A percentile compares a stretch with the other conserved stretches of the same genome.
Conservation (phyloP, 2,329 filamentous ascomycete species). For the Daldinia sp. region DNA sequence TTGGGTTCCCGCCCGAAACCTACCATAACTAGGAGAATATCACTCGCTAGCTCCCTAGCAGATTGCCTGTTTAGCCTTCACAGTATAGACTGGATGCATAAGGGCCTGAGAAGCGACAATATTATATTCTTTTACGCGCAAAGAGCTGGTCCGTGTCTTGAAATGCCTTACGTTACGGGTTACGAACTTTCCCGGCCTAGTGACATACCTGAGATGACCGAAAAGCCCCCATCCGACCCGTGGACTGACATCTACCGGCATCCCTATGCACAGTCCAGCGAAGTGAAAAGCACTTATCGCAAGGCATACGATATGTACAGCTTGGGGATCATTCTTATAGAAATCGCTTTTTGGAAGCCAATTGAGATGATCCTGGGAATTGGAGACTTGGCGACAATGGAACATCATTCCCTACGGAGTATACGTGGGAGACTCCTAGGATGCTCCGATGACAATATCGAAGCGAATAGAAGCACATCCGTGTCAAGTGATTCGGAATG, state of each 20-base stretch:
- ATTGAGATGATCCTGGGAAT: constrained; percentile 55
- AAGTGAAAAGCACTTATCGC: constrained; percentile 47
- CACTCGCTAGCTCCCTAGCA: constrained; percentile 23
- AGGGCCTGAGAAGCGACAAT: constrained; percentile 63
- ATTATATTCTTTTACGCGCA: constrained; percentile 59
- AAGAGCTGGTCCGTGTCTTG: constrained; percentile 46
- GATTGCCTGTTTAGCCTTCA: constrained; percentile 53
- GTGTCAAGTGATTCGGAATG: not conserved
- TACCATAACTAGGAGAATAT: constrained; percentile 16
- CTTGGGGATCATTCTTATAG: constrained; percentile 62
- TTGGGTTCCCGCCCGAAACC: constrained; percentile 19
- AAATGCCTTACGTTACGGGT: constrained; percentile 58
- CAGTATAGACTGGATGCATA: constrained; percentile 66
- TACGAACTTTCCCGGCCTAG: constrained; percentile 61
- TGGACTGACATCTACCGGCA: constrained; percentile 59
- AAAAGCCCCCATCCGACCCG: constrained; percentile 54
- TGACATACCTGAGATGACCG: constrained; percentile 57
- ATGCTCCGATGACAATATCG: not conserved
- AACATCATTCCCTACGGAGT: not conserved
- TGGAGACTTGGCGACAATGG: not conserved
- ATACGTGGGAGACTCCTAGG: constrained; percentile 6
- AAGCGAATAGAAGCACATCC: no score
- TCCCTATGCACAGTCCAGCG: constrained; percentile 47
- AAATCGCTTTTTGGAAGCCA: constrained; percentile 64
- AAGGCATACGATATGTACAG: constrained; percentile 62